phyloP scores from a whole-genome alignment of 768 basidiomycete genomes.

The Trametopsis cervina region DNA sequence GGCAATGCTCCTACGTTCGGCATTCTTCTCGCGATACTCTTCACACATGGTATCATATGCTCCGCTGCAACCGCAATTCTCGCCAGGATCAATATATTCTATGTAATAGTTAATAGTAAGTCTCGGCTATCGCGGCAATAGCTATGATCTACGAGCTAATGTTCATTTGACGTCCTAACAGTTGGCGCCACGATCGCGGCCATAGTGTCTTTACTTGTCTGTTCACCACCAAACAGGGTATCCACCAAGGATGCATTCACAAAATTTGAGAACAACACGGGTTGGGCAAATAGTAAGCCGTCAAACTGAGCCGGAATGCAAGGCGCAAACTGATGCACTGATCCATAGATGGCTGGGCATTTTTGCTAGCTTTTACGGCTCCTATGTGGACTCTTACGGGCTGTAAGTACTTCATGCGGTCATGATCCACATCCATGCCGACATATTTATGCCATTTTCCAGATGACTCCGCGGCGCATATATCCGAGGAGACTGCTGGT shows the following conservation, averaged over 20 bases:
- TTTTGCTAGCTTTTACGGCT: conserved; percentile 63
- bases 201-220: conserved; percentile 51
- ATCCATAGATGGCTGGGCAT: conserved; percentile 62
- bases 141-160: background rate
- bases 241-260: conserved; percentile 66
- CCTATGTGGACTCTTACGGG: conserved; percentile 80
- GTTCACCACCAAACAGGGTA: conserved; percentile 46
- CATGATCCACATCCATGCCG: background rate
- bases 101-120: conserved; percentile 58
- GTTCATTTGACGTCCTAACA: conserved; percentile 18
- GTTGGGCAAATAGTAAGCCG: conserved; percentile 53
- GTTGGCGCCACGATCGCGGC: conserved; percentile 62
- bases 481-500: conserved; percentile 64
- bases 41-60: conserved; percentile 64
- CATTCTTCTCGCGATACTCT: conserved; percentile 55
- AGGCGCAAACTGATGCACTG: background rate
- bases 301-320: background rate
- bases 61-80: conserved; percentile 61
- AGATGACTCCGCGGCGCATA: conserved; percentile 76
- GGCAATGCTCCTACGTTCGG: conserved; percentile 59
- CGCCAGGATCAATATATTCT: conserved; percentile 64
- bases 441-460: background rate
- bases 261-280: conserved; percentile 62
- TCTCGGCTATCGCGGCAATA: conserved; percentile 9
- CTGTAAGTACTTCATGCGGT: conserved; percentile 35